Conservation (phyloP, 345 rosid species). For the Salix arbutifolia region DNA sequence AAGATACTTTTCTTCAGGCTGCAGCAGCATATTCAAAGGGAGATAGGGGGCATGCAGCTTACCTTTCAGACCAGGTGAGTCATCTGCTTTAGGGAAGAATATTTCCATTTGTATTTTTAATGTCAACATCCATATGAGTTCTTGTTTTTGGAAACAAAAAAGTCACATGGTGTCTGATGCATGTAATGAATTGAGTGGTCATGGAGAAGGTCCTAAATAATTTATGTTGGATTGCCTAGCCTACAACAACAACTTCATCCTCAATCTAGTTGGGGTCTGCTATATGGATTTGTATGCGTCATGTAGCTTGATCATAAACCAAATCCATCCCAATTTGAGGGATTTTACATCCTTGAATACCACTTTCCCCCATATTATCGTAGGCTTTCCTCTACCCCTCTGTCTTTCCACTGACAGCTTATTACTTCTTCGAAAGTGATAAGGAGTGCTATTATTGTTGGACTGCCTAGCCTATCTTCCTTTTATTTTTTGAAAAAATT, state of each 20-base stretch:
- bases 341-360: too few relatives aligned
- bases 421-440: too few relatives aligned
- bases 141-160: background rate
- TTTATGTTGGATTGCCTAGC: background rate
- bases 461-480: too few relatives aligned
- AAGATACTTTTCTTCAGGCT: constrained; percentile 49
- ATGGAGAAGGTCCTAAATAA: background rate
- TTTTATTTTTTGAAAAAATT: too few relatives aligned
- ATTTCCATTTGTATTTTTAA: background rate
- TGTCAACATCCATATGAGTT: background rate
- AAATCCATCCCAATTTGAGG: too few relatives aligned
- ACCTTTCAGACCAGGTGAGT: constrained; percentile 78
- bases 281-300: too few relatives aligned
- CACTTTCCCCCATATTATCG: too few relatives aligned
- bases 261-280: too few relatives aligned
- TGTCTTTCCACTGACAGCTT: too few relatives aligned
- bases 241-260: background rate
- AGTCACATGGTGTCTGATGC: background rate
- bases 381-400: too few relatives aligned
- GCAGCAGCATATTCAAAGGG: constrained; percentile 76
- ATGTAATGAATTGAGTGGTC: background rate
- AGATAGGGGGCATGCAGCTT: constrained; percentile 53
- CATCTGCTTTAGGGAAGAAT: background rate
- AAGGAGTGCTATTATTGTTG: too few relatives aligned
- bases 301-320: too few relatives aligned